These are phyloP conservation scores for Penicillium sp. DNA, from an alignment of 2,329 filamentous ascomycete genomes.

Conservation along the genomic window DNA sequence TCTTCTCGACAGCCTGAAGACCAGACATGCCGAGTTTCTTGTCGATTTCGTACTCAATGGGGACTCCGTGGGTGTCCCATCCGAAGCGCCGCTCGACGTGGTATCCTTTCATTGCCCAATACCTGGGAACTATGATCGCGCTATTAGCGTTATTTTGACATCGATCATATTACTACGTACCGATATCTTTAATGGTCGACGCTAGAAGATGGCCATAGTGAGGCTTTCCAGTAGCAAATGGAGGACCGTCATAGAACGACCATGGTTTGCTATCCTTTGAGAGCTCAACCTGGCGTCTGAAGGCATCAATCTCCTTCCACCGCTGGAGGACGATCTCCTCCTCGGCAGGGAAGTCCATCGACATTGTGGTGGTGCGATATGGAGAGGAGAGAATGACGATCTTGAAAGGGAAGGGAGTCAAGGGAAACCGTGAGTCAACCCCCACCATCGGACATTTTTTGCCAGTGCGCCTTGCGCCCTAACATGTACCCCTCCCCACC, in stretches of 20 bases:
- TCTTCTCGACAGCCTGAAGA: conserved; percentile 80
- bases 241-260: conserved; percentile 91
- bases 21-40: conserved; percentile 91
- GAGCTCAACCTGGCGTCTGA: conserved; percentile 83
- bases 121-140: conserved; percentile 69
- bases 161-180: background rate
- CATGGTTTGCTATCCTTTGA: conserved; percentile 82
- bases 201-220: conserved; percentile 80
- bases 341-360: conserved; percentile 89
- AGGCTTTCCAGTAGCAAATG: conserved; percentile 72
- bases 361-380: conserved; percentile 59
- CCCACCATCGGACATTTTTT: conserved; percentile 23
- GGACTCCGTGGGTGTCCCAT: conserved; percentile 94
- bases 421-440: conserved; percentile 29
- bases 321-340: conserved; percentile 82
- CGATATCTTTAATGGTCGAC: conserved; percentile 93
- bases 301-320: conserved; percentile 93
- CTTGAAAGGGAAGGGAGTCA: conserved; percentile 29
- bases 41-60: conserved; percentile 97
- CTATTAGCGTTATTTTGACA: background rate
- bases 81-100: conserved; percentile 92
- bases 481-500: conserved; percentile 12
- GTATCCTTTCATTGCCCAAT: conserved; percentile 96
- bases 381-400: conserved; percentile 17
- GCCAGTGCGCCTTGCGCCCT: conserved; percentile 18